A percentile compares a stretch with the other conserved stretches of the same genome.
Evolutionary conservation across 1,284 basidiomycete genomes (phyloP).

Genomic region (Hemileia vastatrix): DNA sequence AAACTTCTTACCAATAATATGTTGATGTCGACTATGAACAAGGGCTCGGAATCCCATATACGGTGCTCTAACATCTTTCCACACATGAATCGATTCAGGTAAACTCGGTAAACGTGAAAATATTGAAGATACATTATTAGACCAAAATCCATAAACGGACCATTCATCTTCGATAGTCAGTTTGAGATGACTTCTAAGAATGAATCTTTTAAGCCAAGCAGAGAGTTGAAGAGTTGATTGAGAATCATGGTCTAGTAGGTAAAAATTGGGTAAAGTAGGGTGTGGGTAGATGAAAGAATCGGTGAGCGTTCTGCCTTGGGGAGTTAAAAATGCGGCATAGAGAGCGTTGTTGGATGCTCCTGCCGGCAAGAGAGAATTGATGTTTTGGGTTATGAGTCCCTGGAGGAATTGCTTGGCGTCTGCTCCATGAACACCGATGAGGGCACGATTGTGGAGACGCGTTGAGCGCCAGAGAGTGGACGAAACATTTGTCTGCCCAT

Average conservation of each 20-base stretch:
- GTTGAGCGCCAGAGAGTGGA: constrained; percentile 17
- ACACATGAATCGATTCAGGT: constrained; percentile 1
- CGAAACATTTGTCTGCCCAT: too few relatives aligned
- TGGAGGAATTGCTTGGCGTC: constrained; percentile 15
- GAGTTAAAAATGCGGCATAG: constrained; percentile 8
- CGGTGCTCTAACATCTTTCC: constrained; percentile 8
- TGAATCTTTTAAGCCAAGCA: constrained; percentile 66
- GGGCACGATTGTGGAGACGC: background rate
- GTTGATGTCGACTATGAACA: background rate
- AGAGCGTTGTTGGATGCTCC: background rate
- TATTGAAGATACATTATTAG: constrained; percentile 46
- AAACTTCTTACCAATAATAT: background rate
- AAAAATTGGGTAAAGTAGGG: constrained; percentile 34
- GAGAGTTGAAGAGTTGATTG: constrained; percentile 51
- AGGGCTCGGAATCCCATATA: constrained; percentile 10
- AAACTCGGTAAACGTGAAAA: background rate
- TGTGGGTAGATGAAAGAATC: constrained; percentile 72
- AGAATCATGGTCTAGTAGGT: constrained; percentile 64
- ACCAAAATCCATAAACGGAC: constrained; percentile 73
- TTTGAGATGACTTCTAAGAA: constrained; percentile 80
- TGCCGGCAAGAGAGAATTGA: background rate
- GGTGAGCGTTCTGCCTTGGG: constrained; percentile 76
- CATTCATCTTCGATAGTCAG: constrained; percentile 63
- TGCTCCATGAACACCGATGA: constrained; percentile 8
- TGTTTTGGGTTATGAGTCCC: constrained; percentile 7